Conservation (phyloP, 768 basidiomycete species). For the Rhizopogon rudus region DNA sequence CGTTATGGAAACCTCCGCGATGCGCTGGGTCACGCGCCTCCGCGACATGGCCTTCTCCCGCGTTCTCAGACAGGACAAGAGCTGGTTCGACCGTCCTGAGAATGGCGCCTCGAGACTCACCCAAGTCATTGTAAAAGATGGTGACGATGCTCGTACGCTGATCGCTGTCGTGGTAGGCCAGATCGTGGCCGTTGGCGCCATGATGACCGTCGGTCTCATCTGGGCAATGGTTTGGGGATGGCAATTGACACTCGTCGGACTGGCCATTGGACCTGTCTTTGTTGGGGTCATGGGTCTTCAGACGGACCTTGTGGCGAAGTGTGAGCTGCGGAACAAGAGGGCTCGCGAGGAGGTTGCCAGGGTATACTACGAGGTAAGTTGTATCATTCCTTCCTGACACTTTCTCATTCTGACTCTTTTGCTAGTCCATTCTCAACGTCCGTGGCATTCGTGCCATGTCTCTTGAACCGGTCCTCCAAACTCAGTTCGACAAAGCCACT, state of each 20-base stretch:
- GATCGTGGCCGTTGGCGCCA: constrained; percentile 64
- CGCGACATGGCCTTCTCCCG: constrained; percentile 51
- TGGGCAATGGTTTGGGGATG: constrained; percentile 90
- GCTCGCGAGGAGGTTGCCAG: constrained; percentile 83
- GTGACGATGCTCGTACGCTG: constrained; percentile 79
- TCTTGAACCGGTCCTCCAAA: constrained; percentile 64
- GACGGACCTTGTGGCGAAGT: constrained; percentile 61
- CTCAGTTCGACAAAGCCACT: constrained; percentile 63
- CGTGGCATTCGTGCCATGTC: constrained; percentile 87
- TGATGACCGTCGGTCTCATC: constrained; percentile 78
- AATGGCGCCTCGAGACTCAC: constrained; percentile 59
- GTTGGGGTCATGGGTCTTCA: constrained; percentile 70
- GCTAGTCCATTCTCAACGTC: constrained; percentile 72
- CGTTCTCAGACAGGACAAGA: constrained; percentile 76
- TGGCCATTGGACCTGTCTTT: constrained; percentile 85
- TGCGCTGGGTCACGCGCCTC: constrained; percentile 68
- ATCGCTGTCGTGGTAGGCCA: constrained; percentile 72
- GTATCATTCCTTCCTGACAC: not conserved
- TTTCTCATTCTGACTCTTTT: constrained; percentile 1
- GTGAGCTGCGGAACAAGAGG: constrained; percentile 77
- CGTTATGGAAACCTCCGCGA: constrained; percentile 70
- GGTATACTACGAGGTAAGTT: constrained; percentile 76
- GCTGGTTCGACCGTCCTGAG: constrained; percentile 74
- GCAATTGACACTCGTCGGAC: constrained; percentile 88
- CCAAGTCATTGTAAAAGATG: constrained; percentile 81